Conservation (phyloP, 441 rosid genomes). For the Brassica hybrid region DNA sequence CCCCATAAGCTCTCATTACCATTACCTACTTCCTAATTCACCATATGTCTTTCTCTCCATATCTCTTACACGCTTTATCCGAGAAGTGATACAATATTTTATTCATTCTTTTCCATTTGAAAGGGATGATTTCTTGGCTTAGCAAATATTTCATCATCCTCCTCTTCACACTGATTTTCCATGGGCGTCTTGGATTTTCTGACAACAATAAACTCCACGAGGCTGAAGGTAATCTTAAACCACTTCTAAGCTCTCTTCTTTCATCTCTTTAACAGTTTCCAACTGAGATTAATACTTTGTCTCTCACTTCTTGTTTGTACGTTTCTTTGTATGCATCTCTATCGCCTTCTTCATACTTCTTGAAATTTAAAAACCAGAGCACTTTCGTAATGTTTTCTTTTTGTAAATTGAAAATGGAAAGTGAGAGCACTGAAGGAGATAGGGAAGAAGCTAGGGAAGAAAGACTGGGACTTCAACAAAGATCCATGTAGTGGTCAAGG, state of each 20-base stretch:
- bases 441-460: conserved; percentile 69
- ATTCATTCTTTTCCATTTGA: conserved; percentile 6
- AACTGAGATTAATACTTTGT: not conserved
- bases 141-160: conserved; percentile 37
- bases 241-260: not conserved
- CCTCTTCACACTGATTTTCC: conserved; percentile 32
- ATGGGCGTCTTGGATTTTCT: conserved; percentile 39
- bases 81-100: conserved; percentile 28
- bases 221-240: conserved; percentile 52
- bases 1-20: conserved; percentile 36
- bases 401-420: conserved; percentile 37
- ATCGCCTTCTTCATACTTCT: not conserved
- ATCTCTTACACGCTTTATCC: conserved; percentile 31
- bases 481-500: conserved; percentile 84
- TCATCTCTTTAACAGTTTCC: not conserved
- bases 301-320: no score
- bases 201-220: conserved; percentile 51
- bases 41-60: conserved; percentile 23
- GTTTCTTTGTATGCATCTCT: not conserved
- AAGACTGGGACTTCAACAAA: conserved; percentile 67
- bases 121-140: conserved; percentile 33
- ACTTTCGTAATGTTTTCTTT: not conserved
- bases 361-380: not conserved
- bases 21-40: conserved; percentile 16
- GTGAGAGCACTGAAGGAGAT: conserved; percentile 73